Evolutionary conservation across 495 filamentous ascomycete species (phyloP).

Genomic region (Penicillium lividum): DNA sequence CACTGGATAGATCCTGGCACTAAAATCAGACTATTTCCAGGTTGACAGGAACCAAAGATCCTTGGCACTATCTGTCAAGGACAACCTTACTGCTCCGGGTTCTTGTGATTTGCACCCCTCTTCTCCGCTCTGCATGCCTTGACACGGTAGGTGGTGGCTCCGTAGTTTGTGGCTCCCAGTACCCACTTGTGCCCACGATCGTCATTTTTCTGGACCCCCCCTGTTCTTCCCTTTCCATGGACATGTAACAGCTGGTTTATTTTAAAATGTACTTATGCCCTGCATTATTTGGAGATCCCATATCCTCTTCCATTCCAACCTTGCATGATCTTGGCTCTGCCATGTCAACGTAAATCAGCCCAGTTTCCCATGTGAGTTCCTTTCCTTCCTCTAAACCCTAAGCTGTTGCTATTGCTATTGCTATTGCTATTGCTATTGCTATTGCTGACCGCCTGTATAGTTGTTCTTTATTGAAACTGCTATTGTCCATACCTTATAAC

Average conservation of each 20-base stretch:
- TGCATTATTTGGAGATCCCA: slow-evolving; percentile 29
- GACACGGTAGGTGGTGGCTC: slow-evolving; percentile 18
- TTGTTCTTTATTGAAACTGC: not conserved
- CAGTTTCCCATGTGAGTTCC: slow-evolving; percentile 21
- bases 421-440: not conserved
- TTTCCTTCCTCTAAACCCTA: slow-evolving; percentile 1
- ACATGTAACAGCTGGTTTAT: slow-evolving; percentile 29
- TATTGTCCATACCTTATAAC: not conserved
- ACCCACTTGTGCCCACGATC: slow-evolving; percentile 43
- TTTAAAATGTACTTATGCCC: slow-evolving; percentile 30
- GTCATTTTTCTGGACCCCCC: slow-evolving; percentile 44
- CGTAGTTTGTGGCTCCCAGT: slow-evolving; percentile 39
- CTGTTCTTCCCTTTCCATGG: slow-evolving; percentile 38
- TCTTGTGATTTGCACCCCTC: slow-evolving; percentile 24
- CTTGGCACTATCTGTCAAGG: slow-evolving; percentile 42
- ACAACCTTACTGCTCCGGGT: slow-evolving; percentile 32
- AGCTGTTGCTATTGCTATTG: not conserved
- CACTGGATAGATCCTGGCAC: slow-evolving; percentile 29
- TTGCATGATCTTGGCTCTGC: slow-evolving; percentile 34
- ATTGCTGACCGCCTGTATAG: not conserved
- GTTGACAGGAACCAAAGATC: slow-evolving; percentile 32
- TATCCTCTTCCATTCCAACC: slow-evolving; percentile 28
- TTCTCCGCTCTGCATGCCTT: slow-evolving; percentile 32
- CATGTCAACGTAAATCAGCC: slow-evolving; percentile 33
- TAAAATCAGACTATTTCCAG: slow-evolving; percentile 19